Base-by-base conservation (phyloP, 805 yeast species). In the Ogataea haglerorum region DNA sequence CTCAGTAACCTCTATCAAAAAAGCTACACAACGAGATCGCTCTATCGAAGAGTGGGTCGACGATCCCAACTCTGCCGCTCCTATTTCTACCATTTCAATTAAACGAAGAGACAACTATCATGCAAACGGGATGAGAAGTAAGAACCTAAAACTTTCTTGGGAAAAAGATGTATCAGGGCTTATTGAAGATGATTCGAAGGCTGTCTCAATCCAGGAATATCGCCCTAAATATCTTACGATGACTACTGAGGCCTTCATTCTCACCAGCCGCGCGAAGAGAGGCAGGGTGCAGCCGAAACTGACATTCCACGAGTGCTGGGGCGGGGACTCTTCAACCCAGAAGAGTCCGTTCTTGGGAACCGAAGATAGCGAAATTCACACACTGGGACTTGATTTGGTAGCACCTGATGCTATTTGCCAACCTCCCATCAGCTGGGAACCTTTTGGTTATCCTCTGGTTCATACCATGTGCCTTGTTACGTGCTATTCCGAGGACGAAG, bases 401-500 rank as follows among this genome's bases (percentile, higher is more conserved):
- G 86, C 81, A 51, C 85, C 89, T 9, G 85, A 85, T 55, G 85
- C 79, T 21, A 85, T 90, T 12, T 86, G 95, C 2, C 98, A 91
- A 60, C 97, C 98, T 0, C 95, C 96, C 1, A 75, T 80, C 13
- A 85, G 77, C 45, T 90, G 79, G 67, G 90, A 85, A 70, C 98
- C 99, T 4, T 87, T 75, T 63, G 84, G 81, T 0, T 87, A 68
- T 53, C 88, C 99, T 12, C 72, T 93, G 52, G 70, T 83, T 12
- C 93, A 85, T 52, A 71, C 80, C 0, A 74, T 85, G 54, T 79
- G 82, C 51, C 68, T 84, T 44, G 95, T 93, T 8, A 93, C 99
- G 1, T 91, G 97, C 57, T 93, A 93, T 58, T 89, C 97, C 2
- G 99, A 93, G 67, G 95, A 88, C 60, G 85, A 78, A 51, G 83